These are phyloP conservation scores for Botrytis aclada DNA, from an alignment of 2,329 filamentous ascomycete genomes.

Conservation along the genomic window DNA sequence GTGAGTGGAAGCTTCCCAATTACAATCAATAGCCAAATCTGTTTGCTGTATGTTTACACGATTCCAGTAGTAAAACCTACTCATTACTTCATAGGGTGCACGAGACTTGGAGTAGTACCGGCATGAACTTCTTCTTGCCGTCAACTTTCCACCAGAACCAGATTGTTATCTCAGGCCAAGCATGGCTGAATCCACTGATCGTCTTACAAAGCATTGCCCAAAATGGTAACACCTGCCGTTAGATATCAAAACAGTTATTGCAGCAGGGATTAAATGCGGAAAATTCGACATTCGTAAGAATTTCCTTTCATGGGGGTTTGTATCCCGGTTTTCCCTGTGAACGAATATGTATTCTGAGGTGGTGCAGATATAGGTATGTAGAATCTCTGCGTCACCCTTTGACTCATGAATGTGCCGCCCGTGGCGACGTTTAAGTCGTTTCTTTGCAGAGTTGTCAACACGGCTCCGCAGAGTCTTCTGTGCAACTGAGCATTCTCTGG, in stretches of 20 bases:
- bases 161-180: neutral
- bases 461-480: neutral
- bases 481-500: neutral
- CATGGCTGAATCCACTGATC: neutral
- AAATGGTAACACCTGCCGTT: neutral
- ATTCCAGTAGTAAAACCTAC: neutral
- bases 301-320: neutral
- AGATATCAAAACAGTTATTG: neutral
- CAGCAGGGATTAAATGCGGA: neutral
- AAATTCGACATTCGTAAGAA: neutral
- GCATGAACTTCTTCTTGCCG: neutral
- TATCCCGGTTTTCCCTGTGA: neutral
- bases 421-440: neutral
- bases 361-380: neutral
- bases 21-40: too few relatives aligned
- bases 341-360: neutral
- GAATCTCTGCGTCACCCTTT: neutral
- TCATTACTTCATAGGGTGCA: neutral
- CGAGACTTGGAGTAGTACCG: neutral
- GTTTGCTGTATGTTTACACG: neutral
- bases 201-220: neutral
- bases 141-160: slow-evolving; percentile 5
- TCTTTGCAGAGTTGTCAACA: neutral
- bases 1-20: neutral
- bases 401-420: neutral